Percentiles rank a stretch among this genome's conserved stretches.
Evolutionary conservation across 2,329 filamentous ascomycete species (phyloP).

Genomic region (Botrytis deweyae): DNA sequence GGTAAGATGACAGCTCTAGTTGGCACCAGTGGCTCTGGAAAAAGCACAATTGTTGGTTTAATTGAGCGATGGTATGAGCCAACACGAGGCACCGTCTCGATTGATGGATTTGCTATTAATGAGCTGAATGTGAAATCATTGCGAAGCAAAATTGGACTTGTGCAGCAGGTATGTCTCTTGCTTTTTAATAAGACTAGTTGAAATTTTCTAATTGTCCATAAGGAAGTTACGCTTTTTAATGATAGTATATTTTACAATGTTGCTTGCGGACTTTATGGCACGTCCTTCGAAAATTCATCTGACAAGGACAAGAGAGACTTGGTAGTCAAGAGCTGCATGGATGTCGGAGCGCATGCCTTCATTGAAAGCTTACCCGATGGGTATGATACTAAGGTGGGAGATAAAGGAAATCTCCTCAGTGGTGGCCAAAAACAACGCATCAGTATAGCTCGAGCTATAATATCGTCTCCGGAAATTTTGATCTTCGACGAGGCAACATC

Average conservation of each 20-base stretch:
- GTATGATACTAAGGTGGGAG: conserved; percentile 87
- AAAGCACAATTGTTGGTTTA: conserved; percentile 43
- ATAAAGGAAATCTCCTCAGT: conserved; percentile 82
- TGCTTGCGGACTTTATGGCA: conserved; percentile 16
- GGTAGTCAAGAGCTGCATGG: conserved; percentile 75
- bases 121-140: conserved; percentile 35
- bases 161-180: conserved; percentile 47
- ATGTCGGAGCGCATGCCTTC: conserved; percentile 90
- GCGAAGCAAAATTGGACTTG: conserved; percentile 29
- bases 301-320: conserved; percentile 46
- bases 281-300: neutral
- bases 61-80: conserved; percentile 44
- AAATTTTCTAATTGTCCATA: conserved; percentile 74
- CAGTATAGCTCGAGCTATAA: conserved; percentile 82
- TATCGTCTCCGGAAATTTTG: conserved; percentile 84
- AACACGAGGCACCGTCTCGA: conserved; percentile 37
- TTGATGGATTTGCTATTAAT: conserved; percentile 37
- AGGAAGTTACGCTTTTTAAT: conserved; percentile 51
- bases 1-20: conserved; percentile 42
- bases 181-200: conserved; percentile 40
- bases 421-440: conserved; percentile 95
- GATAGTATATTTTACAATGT: conserved; percentile 43
- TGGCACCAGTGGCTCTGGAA: conserved; percentile 47
- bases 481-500: conserved; percentile 92
- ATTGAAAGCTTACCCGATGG: conserved; percentile 75